Evolutionary conservation across 176 grass and related monocot genomes (phyloP).

Genomic region (Panicum miliaceum): DNA sequence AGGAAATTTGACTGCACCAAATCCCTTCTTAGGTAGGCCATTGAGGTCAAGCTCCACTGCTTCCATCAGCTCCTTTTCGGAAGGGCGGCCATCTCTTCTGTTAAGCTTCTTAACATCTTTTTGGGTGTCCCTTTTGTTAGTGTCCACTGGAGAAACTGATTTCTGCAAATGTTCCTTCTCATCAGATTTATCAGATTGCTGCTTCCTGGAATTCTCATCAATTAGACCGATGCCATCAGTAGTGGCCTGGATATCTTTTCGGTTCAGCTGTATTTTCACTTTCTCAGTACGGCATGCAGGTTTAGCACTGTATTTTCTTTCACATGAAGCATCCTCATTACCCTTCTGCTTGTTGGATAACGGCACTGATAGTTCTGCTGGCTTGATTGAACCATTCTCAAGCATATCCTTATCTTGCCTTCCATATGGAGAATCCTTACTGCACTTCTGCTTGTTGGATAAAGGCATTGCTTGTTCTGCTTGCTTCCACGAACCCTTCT

Average conservation of each 20-base stretch:
- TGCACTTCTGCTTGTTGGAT: constrained; percentile 10
- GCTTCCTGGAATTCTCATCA: constrained; percentile 40
- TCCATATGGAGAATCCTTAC: constrained; percentile 24
- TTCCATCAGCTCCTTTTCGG: constrained; percentile 43
- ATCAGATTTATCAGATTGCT: constrained; percentile 37
- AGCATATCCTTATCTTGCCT: constrained; percentile 37
- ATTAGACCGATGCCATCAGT: constrained; percentile 11
- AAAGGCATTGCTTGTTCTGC: constrained; percentile 41
- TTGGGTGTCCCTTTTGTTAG: constrained; percentile 35
- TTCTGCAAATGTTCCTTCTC: constrained; percentile 43
- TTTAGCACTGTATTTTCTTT: constrained; percentile 42
- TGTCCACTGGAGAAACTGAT: constrained; percentile 32
- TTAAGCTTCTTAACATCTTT: constrained; percentile 50
- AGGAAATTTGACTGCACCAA: constrained; percentile 44
- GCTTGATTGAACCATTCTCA: constrained; percentile 36
- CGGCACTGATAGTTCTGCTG: constrained; percentile 26
- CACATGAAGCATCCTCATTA: not conserved
- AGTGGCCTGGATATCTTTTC: constrained; percentile 55
- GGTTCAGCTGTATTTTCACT: constrained; percentile 41
- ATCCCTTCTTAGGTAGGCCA: constrained; percentile 56
- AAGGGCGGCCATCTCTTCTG: constrained; percentile 28
- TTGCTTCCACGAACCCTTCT: constrained; percentile 40
- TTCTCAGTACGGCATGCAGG: constrained; percentile 20
- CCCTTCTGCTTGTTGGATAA: constrained; percentile 31
- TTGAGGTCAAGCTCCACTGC: constrained; percentile 58